phyloP scores from a whole-genome alignment of 208 protist species.

The Herpetomonas samuelpessoai region DNA sequence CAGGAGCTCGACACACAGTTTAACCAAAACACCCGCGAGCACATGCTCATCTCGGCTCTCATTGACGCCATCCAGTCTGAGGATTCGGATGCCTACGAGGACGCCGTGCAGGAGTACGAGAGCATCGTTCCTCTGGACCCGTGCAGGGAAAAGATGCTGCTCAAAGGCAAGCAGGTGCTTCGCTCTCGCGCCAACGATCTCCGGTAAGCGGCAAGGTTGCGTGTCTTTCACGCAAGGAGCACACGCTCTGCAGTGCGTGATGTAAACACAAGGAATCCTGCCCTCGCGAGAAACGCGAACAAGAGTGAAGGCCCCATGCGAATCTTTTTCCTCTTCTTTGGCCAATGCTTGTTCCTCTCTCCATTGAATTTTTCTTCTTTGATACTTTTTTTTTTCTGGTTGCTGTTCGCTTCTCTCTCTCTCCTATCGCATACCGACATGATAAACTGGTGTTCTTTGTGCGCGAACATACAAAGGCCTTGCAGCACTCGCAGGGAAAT shows the following conservation, averaged over 20 bases:
- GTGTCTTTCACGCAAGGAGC: background rate
- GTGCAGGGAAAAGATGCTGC: constrained; percentile 66
- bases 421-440: background rate
- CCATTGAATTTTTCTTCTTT: background rate
- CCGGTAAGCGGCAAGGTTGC: constrained; percentile 26
- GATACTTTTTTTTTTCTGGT: background rate
- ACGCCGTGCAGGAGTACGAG: constrained; percentile 75
- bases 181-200: constrained; percentile 48
- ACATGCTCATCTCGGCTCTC: constrained; percentile 80
- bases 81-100: constrained; percentile 54
- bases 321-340: no score
- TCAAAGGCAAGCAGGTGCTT: constrained; percentile 66
- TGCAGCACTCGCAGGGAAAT: no score
- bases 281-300: no score
- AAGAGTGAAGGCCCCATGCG: no score
- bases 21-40: constrained; percentile 76
- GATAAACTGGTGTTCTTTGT: background rate
- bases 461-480: background rate
- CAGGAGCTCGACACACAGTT: constrained; percentile 88
- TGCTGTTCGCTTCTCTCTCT: background rate
- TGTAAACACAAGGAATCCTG: background rate
- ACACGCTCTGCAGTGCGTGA: background rate
- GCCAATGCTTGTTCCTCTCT: background rate
- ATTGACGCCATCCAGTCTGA: constrained; percentile 74
- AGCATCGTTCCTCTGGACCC: constrained; percentile 73